Percentiles rank a stretch among this genome's conserved stretches.
Conservation (phyloP, 768 basidiomycete species). For the Plicaturopsis crispa region DNA sequence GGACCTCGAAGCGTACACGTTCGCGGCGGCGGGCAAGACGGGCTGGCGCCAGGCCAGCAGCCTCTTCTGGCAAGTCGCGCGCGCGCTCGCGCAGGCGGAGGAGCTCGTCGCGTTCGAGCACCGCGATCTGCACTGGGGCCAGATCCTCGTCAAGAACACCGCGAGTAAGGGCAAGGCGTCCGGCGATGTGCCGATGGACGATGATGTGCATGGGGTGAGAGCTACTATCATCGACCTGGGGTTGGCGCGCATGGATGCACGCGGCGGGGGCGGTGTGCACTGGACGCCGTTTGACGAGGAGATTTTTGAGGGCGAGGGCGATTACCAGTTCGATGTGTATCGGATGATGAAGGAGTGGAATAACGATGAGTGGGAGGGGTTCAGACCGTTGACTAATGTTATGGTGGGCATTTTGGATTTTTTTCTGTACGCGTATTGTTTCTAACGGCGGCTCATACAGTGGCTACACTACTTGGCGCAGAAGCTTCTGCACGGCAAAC, state of each 20-base stretch:
- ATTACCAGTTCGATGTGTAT: slow-evolving; percentile 94
- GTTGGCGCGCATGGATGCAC: slow-evolving; percentile 73
- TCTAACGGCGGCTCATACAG: slow-evolving; percentile 28
- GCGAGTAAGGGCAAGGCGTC: not conserved
- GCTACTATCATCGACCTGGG: slow-evolving; percentile 94
- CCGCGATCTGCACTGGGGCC: slow-evolving; percentile 98
- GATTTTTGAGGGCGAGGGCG: slow-evolving; percentile 89
- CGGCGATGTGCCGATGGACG: slow-evolving; percentile 50
- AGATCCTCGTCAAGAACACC: slow-evolving; percentile 73
- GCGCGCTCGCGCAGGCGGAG: slow-evolving; percentile 75
- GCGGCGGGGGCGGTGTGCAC: slow-evolving; percentile 39
- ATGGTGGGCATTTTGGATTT: slow-evolving; percentile 48
- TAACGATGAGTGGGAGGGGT: slow-evolving; percentile 62
- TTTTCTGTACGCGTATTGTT: slow-evolving; percentile 2
- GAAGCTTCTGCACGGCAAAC: slow-evolving; percentile 68
- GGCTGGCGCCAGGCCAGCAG: slow-evolving; percentile 86
- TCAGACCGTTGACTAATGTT: slow-evolving; percentile 80
- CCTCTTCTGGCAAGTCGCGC: slow-evolving; percentile 86
- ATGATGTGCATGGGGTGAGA: slow-evolving; percentile 54
- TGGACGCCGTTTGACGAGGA: slow-evolving; percentile 86
- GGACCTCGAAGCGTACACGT: slow-evolving; percentile 83
- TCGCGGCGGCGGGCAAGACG: slow-evolving; percentile 43
- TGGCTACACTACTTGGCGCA: slow-evolving; percentile 83
- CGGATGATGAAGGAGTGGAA: slow-evolving; percentile 72
- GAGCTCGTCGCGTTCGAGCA: slow-evolving; percentile 84